A percentile compares a stretch with the other conserved stretches of the same genome.
phyloP scores from a whole-genome alignment of 495 filamentous ascomycete genomes.

The Aspergillus ellipticus region DNA sequence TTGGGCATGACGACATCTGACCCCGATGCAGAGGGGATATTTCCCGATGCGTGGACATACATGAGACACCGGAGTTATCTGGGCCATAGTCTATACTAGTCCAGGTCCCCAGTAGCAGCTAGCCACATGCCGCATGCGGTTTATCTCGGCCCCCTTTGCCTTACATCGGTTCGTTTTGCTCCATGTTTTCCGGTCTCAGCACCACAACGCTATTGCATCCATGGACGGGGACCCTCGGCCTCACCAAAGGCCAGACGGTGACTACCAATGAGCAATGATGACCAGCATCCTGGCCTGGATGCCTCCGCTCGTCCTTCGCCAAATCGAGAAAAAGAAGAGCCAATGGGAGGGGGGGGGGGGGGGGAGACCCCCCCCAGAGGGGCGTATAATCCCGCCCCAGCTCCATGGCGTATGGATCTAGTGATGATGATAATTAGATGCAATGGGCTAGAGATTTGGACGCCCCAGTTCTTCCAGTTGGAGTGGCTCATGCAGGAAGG shows the following conservation, averaged over 20 bases:
- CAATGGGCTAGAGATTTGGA: conserved; percentile 11
- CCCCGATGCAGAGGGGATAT: conserved; percentile 6
- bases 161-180: neutral
- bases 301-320: conserved; percentile 16
- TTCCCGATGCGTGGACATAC: conserved; percentile 16
- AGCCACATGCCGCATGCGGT: conserved; percentile 10
- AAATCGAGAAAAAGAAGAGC: conserved; percentile 13
- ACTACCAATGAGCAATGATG: conserved; percentile 20
- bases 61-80: conserved; percentile 6
- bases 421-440: conserved; percentile 10
- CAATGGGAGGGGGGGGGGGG: conserved; percentile 12
- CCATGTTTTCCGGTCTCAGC: neutral
- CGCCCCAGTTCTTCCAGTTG: neutral
- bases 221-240: conserved; percentile 9
- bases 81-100: conserved; percentile 4
- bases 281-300: conserved; percentile 12
- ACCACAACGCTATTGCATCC: conserved; percentile 3
- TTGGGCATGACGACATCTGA: conserved; percentile 16
- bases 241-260: conserved; percentile 4
- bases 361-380: neutral
- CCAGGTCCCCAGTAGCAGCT: conserved; percentile 3
- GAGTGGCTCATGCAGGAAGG: conserved; percentile 13
- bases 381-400: conserved; percentile 7
- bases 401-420: conserved; percentile 3
- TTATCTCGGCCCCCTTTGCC: conserved; percentile 10